Conservation (phyloP, 192 early-diverging fungal species). For the Backusella tarrabulga region DNA sequence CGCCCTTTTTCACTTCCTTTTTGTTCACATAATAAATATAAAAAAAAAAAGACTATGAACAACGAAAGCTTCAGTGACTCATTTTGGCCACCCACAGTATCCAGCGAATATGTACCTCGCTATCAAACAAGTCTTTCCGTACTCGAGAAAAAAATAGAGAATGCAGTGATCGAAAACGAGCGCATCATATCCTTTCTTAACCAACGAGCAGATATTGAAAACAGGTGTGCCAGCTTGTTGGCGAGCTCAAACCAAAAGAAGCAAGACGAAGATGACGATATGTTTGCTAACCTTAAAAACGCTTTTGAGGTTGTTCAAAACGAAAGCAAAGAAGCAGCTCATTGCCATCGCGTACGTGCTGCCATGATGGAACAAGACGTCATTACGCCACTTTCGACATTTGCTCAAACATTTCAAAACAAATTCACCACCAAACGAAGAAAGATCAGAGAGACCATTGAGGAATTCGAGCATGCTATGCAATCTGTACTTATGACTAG, state of each 20-base stretch:
- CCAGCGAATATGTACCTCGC: not conserved
- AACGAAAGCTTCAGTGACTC: not conserved
- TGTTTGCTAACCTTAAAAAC: not conserved
- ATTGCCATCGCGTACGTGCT: constrained; percentile 8
- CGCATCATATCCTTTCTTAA: not conserved
- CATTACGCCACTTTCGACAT: not conserved
- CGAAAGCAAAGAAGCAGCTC: constrained; percentile 13
- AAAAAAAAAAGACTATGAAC: not conserved
- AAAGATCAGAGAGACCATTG: not conserved
- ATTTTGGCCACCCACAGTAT: constrained; percentile 15
- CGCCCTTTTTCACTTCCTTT: not conserved
- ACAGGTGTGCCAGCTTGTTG: not conserved
- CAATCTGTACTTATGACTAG: not conserved
- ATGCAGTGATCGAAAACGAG: constrained; percentile 17
- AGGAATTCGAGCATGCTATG: not conserved
- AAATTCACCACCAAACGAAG: not conserved
- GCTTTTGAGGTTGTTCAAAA: constrained; percentile 8
- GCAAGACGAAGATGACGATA: not conserved
- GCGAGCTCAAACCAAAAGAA: not conserved
- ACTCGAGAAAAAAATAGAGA: constrained; percentile 11
- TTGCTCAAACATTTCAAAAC: not conserved
- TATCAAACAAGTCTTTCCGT: constrained; percentile 6
- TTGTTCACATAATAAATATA: not conserved
- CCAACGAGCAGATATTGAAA: constrained; percentile 1
- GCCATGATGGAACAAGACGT: not conserved